A percentile compares a stretch with the other conserved stretches of the same genome.
Evolutionary conservation across 306 rosid genomes (phyloP).

Genomic region (Casuarina cunninghamiana): DNA sequence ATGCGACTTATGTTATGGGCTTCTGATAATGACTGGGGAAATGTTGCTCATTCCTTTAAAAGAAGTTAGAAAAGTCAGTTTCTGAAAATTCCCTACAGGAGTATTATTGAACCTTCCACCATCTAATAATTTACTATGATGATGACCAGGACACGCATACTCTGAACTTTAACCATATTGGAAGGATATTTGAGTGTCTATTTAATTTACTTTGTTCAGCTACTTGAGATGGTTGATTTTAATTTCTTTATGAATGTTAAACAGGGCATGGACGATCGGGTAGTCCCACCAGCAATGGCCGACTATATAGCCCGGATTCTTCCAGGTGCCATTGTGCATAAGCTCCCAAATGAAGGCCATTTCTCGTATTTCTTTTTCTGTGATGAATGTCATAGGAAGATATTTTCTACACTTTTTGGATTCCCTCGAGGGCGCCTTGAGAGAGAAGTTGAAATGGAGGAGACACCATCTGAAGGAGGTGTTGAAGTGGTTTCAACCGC

Average conservation of each 20-base stretch:
- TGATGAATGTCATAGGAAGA: conserved; percentile 72
- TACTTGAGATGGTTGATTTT: background rate
- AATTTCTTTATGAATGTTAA: conserved; percentile 23
- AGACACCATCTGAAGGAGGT: conserved; percentile 38
- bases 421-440: conserved; percentile 64
- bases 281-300: conserved; percentile 71
- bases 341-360: conserved; percentile 91
- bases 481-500: conserved; percentile 24
- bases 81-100: background rate
- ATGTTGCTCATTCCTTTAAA: background rate
- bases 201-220: background rate
- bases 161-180: background rate
- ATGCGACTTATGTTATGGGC: background rate
- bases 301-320: conserved; percentile 67
- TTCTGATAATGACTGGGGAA: background rate
- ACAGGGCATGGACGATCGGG: conserved; percentile 88
- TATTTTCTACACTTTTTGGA: conserved; percentile 77
- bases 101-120: background rate
- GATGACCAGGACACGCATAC: background rate
- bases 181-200: background rate
- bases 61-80: background rate
- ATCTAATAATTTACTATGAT: background rate
- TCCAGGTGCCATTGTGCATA: conserved; percentile 71
- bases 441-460: conserved; percentile 29
- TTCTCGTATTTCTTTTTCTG: conserved; percentile 84